A percentile compares a stretch with the other conserved stretches of the same genome.
Conservation (phyloP, 169 alveolate species). For the Plasmodium vinckei region DNA sequence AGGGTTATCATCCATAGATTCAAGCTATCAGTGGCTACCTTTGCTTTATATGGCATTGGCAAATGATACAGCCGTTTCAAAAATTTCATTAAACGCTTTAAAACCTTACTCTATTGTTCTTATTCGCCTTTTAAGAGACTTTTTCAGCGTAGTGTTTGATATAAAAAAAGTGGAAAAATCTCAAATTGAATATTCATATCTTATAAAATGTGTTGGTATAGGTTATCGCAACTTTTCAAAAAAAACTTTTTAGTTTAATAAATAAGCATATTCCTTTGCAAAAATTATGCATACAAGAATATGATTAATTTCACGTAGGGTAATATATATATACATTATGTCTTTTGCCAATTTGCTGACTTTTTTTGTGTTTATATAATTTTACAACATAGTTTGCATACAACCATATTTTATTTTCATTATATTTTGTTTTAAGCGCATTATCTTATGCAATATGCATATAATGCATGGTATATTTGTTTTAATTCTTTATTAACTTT, state of each 20-base stretch:
- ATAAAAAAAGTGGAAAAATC: slow-evolving; percentile 63
- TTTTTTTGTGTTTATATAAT: too few relatives aligned
- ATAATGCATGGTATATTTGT: too few relatives aligned
- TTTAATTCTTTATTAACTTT: too few relatives aligned
- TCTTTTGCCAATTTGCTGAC: too few relatives aligned
- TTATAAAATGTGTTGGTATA: slow-evolving; percentile 72
- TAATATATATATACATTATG: too few relatives aligned
- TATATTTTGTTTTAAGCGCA: too few relatives aligned
- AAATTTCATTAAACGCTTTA: slow-evolving; percentile 32
- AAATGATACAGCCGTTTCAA: slow-evolving; percentile 64
- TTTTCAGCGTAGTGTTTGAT: slow-evolving; percentile 72
- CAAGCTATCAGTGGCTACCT: slow-evolving; percentile 76
- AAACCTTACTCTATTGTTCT: slow-evolving; percentile 69
- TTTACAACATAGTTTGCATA: too few relatives aligned
- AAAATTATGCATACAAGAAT: too few relatives aligned
- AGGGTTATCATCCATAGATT: slow-evolving; percentile 66
- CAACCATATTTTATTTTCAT: too few relatives aligned
- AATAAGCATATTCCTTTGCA: background rate
- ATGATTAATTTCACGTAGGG: too few relatives aligned
- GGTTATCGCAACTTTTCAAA: slow-evolving; percentile 70
- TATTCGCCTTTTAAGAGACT: slow-evolving; percentile 61
- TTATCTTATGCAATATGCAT: too few relatives aligned
- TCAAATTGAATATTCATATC: slow-evolving; percentile 60
- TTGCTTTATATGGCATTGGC: slow-evolving; percentile 68
- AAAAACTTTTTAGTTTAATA: slow-evolving; percentile 48